Evolutionary conservation across 2,329 filamentous ascomycete species (phyloP), one percentile per base, ranked within the genome.

Genomic region (Aspergillus neoniger): DNA sequence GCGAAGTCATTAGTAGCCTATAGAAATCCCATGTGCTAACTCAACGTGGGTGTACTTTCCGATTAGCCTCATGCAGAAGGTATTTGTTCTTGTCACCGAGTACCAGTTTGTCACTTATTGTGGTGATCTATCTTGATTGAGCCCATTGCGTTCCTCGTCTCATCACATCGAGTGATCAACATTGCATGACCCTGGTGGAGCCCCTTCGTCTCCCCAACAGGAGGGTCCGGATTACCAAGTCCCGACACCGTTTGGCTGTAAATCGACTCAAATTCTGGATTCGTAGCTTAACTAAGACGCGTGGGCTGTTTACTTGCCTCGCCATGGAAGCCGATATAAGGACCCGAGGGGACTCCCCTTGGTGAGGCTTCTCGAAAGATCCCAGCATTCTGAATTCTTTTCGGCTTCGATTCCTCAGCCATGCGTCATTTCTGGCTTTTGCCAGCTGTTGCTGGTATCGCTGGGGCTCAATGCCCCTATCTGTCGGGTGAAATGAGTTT

Each of bases 361-460:
- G 12, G 12, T 14, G 32, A 36, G 10, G 5, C 12, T 36, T 12
- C 10, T 36, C 32, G 12, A 2, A 36, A 36, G 32, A 36, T 36
- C 32, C 10, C 32, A 36, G 32, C 32, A 36, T 12, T 36, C 32
- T 36, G 12, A 36, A 36, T 36, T 15, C 32, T 36, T 5, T 12
- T 14, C 17, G 19, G 25, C 9, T 12, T 38, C 30, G 9, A 10
- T 6, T 7, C 9, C 25, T 17, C 23, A 39, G 28, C 5, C 25
- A 55, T 55, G 53, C 53, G 53, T 44, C 53, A 32, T 47, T 25
- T 55, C 19, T 55, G 53, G 53, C 53, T 55, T 8, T n/a, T 55
- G 12, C 41, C 53, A 15, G 53, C 53, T 8, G 39, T 55, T 32
- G 53, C 53, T 32, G 53, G 53, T 12, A 39, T 55, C 17, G 53